Base-by-base conservation (phyloP, 352 stramenopile species). In the Globisporangium radiosum region DNA sequence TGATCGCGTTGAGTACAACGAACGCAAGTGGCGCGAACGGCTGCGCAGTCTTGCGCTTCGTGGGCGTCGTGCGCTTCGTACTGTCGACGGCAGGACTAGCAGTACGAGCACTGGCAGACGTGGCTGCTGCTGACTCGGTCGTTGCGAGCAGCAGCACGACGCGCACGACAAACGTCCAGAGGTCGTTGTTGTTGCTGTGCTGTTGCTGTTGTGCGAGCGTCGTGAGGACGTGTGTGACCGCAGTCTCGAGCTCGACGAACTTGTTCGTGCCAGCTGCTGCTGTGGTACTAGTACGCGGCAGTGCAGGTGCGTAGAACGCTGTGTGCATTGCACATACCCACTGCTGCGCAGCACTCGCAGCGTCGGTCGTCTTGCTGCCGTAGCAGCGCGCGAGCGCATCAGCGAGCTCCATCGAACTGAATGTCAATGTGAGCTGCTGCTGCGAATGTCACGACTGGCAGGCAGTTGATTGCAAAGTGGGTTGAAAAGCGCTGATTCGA, bases 21-120 rank as follows among this genome's bases (percentile, higher is more conserved):
- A 83, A 89, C 44, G 75, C 71, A 10, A 89, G 60, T 7, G 78
- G 76, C 1, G 71, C 65, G 17, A 76, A 72, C 2, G 78, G 73
- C 52, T 88, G 74, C 5, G 65, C 59, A 15, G 11, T 62, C 47
- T 78, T 76, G 45, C 13, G 45, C 42, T 40, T 57, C 64, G 74
- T 87, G 38, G 57, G 3, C 47, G 62, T 69, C 47, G 49, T 70
- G 60, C 5, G 7, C 25, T 47, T 62, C n/a, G 25, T 39, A 7
- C 17, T 40, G n/a, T 13, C 55, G 59, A 10, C 7, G 47, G 10
- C 42, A 33, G 36, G 3, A 39, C 15, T 15, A 43, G 45, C 55
- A 56, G 36, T 50, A 33, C 0, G 0, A 47, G 1, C 7, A 13
- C 17, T 44, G 56, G 13, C 7, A 42, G 55, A 33, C 57, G 64